A percentile compares a stretch with the other conserved stretches of the same genome.
These are phyloP conservation scores for Musa schizocarpa DNA, from an alignment of 176 grass and related monocot species.

Conservation along the genomic window DNA sequence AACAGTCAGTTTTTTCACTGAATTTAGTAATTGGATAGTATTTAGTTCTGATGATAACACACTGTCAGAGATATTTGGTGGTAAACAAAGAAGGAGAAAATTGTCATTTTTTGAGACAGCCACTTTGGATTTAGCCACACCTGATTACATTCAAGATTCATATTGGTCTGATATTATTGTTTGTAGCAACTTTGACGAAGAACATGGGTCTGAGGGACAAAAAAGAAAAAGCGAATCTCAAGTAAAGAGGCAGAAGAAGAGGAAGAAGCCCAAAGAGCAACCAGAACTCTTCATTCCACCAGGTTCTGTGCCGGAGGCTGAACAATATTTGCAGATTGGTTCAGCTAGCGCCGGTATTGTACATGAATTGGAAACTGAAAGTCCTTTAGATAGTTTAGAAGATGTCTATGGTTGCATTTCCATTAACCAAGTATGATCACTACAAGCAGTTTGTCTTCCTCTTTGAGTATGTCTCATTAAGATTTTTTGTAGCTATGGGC, in stretches of 20 bases:
- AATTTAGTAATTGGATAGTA: slow-evolving; percentile 35
- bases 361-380: slow-evolving; percentile 20
- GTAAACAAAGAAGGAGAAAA: slow-evolving; percentile 30
- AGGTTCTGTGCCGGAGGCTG: background rate
- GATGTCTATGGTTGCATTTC: slow-evolving; percentile 25
- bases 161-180: slow-evolving; percentile 94
- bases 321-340: slow-evolving; percentile 8
- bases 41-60: slow-evolving; percentile 28
- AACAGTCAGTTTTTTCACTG: slow-evolving; percentile 62
- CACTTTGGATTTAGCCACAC: slow-evolving; percentile 37
- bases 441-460: slow-evolving; percentile 22
- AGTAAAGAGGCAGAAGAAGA: slow-evolving; percentile 18
- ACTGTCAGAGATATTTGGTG: slow-evolving; percentile 26
- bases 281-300: slow-evolving; percentile 9
- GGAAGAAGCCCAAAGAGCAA: slow-evolving; percentile 8
- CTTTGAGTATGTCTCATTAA: slow-evolving; percentile 29
- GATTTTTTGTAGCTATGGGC: slow-evolving; percentile 45
- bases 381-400: slow-evolving; percentile 2
- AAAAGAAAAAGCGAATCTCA: slow-evolving; percentile 39
- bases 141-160: slow-evolving; percentile 67
- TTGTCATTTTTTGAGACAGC: slow-evolving; percentile 24
- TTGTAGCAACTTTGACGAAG: slow-evolving; percentile 52
- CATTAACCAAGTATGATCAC: slow-evolving; percentile 31
- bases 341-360: background rate
- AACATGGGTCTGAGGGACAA: slow-evolving; percentile 27